Percentiles rank a stretch among this genome's conserved stretches.
Conservation (phyloP, 208 protist species). For the Vickermania spadyakhi region DNA sequence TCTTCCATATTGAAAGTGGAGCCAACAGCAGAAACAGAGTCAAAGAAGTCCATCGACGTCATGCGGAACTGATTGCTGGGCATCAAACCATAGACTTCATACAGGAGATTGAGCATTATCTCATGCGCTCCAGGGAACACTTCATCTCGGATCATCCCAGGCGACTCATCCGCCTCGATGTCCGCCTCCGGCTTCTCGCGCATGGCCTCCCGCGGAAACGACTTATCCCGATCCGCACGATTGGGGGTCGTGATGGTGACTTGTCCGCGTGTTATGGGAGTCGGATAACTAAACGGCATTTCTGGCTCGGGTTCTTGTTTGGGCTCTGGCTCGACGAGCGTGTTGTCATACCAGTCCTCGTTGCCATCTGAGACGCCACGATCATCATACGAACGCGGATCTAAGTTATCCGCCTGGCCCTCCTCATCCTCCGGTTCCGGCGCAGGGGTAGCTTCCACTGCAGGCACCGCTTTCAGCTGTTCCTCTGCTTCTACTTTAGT, state of each 20-base stretch:
- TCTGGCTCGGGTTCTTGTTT: neutral
- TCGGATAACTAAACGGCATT: neutral
- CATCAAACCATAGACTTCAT: neutral
- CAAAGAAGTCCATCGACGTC: neutral
- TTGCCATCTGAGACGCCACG: no score
- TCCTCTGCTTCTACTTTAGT: neutral
- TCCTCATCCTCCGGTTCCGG: neutral
- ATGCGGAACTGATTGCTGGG: neutral
- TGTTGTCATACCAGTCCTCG: neutral
- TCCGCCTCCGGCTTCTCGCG: neutral
- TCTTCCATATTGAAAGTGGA: neutral
- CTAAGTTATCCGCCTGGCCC: neutral
- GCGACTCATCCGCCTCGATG: neutral
- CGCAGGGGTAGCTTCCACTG: neutral
- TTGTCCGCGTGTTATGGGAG: neutral
- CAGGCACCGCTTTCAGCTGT: neutral
- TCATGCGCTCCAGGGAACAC: neutral
- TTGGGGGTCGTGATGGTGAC: neutral
- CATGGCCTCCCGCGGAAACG: no score
- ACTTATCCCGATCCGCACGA: neutral
- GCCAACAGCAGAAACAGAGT: neutral
- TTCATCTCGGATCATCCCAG: neutral
- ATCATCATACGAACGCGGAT: no score
- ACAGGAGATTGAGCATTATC: slow-evolving; percentile 1
- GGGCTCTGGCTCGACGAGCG: neutral